Conservation (phyloP, 805 yeast genomes). For the Sungouiozyma intestinalis region DNA sequence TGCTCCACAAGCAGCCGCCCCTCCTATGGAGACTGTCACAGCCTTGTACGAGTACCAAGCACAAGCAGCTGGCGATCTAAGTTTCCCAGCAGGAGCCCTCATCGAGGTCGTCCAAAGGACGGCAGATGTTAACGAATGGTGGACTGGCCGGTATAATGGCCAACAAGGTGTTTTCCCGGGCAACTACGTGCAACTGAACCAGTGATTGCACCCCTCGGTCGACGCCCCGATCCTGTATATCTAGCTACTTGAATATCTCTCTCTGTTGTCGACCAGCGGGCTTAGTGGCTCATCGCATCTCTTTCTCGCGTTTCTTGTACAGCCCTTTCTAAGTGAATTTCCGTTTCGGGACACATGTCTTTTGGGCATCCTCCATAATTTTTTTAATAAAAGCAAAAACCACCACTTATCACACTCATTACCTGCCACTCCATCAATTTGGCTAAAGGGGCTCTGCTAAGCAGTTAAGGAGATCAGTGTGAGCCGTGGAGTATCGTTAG, state of each 20-base stretch:
- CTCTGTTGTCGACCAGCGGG: too few species aligned
- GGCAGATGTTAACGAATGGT: constrained; percentile 87
- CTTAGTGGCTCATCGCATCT: too few species aligned
- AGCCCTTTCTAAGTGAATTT: not conserved
- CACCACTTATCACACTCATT: too few species aligned
- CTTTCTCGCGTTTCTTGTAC: not conserved
- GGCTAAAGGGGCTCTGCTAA: too few species aligned
- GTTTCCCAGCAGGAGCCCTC: constrained; percentile 78
- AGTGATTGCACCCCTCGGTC: too few species aligned
- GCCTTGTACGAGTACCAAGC: constrained; percentile 89
- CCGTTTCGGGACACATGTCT: not conserved
- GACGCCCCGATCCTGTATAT: too few species aligned
- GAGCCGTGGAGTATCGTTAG: too few species aligned
- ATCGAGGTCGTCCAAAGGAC: constrained; percentile 79
- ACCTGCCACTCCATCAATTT: too few species aligned
- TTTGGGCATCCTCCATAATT: too few species aligned
- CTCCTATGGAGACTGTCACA: constrained; percentile 56
- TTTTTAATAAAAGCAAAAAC: not conserved
- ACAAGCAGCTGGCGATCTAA: constrained; percentile 85
- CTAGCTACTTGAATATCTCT: too few species aligned
- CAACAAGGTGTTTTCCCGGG: constrained; percentile 92
- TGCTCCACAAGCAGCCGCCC: constrained; percentile 29
- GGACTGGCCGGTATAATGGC: constrained; percentile 88
- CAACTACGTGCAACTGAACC: constrained; percentile 75
- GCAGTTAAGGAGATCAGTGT: too few species aligned